A percentile compares a stretch with the other conserved stretches of the same genome.
These are phyloP conservation scores for Phalaenopsis hybrid DNA, from an alignment of 116 monocot species.

Conservation along the genomic window DNA sequence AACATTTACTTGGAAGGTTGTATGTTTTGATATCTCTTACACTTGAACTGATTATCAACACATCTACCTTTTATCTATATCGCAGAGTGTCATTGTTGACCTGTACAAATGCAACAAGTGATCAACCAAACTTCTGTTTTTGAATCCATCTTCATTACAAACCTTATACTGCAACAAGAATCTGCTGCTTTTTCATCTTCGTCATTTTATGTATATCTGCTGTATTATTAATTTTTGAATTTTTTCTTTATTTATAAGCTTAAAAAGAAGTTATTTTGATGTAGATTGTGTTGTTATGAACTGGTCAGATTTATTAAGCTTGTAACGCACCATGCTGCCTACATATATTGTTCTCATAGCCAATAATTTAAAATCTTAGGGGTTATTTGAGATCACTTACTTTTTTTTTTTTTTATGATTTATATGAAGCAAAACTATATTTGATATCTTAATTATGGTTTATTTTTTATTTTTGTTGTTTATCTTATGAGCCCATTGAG, in stretches of 20 bases:
- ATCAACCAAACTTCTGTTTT: not conserved
- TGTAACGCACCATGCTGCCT: no score
- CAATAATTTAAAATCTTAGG: no score
- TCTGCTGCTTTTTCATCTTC: not conserved
- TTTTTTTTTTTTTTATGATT: no score
- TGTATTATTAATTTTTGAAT: not conserved
- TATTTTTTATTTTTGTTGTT: no score
- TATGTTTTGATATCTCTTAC: not conserved
- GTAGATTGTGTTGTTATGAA: not conserved
- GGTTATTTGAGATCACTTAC: no score
- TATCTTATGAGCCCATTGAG: no score
- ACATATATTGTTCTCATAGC: no score
- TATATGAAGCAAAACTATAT: no score
- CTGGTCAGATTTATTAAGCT: no score
- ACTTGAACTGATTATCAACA: not conserved
- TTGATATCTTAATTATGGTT: no score
- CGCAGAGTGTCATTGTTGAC: not conserved
- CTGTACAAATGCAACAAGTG: constrained; percentile 6
- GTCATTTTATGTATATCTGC: not conserved
- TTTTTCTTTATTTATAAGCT: not conserved
- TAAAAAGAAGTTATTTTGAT: not conserved
- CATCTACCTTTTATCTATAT: not conserved
- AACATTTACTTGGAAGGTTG: no score
- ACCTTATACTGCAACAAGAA: not conserved
- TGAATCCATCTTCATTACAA: not conserved